Evolutionary conservation across 2,329 filamentous ascomycete species (phyloP).

Genomic region (Colletotrichum lentis): DNA sequence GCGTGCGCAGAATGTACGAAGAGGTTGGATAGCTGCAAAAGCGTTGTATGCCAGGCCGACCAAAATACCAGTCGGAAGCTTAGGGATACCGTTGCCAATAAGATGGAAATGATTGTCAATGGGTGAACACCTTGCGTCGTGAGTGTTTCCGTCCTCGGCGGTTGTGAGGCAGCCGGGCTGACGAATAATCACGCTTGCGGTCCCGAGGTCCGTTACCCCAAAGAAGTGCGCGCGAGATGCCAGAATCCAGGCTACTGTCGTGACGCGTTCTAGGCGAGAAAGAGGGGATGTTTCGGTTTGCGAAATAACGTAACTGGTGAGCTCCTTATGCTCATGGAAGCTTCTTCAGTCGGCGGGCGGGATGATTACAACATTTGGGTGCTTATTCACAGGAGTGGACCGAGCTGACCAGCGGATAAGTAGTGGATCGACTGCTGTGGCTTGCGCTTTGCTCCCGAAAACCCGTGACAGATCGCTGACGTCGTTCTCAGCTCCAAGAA

Average conservation of each 20-base stretch:
- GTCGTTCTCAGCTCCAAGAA: conserved; percentile 13
- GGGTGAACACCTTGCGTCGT: background rate
- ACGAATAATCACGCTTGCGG: background rate
- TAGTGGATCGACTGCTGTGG: conserved; percentile 24
- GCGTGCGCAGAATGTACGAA: background rate
- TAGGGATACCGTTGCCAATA: conserved; percentile 1
- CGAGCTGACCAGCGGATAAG: conserved; percentile 17
- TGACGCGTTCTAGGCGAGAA: background rate
- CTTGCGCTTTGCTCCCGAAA: conserved; percentile 5
- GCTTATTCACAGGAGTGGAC: conserved; percentile 32
- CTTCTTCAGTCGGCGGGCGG: conserved; percentile 19
- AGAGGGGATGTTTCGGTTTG: background rate
- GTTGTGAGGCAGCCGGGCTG: background rate
- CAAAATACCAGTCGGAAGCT: background rate
- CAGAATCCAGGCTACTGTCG: conserved; percentile 17
- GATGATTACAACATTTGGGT: conserved; percentile 29
- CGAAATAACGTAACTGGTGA: background rate
- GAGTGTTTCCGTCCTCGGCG: conserved; percentile 13
- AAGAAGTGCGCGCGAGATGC: conserved; percentile 2
- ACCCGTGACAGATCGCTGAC: conserved; percentile 27
- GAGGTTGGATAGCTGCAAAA: conserved; percentile 1
- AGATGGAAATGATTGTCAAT: conserved; percentile 7
- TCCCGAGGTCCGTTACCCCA: background rate
- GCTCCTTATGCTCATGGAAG: conserved; percentile 1
- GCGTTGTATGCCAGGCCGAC: conserved; percentile 12